phyloP scores from a whole-genome alignment of 2,329 filamentous ascomycete species.

The Bipolaris gigantea region DNA sequence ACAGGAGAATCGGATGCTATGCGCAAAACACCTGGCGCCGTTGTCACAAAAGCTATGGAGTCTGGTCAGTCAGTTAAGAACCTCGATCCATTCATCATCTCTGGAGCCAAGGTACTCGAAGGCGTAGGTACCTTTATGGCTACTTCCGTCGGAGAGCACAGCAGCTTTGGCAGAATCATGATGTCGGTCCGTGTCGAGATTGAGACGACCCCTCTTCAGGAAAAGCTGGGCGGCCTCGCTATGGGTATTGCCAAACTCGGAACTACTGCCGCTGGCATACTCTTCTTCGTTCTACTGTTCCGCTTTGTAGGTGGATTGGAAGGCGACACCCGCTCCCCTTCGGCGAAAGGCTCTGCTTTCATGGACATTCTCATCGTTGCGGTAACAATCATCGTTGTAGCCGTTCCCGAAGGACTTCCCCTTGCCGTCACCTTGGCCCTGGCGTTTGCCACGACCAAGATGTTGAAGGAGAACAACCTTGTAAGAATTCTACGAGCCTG shows the following conservation, averaged over 20 bases:
- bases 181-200: slow-evolving; percentile 58
- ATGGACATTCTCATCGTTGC: slow-evolving; percentile 49
- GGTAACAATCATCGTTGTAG: slow-evolving; percentile 48
- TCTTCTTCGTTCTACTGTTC: slow-evolving; percentile 47
- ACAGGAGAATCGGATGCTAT: slow-evolving; percentile 73
- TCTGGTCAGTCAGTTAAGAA: slow-evolving; percentile 53
- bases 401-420: slow-evolving; percentile 47
- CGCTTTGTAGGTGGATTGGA: slow-evolving; percentile 42
- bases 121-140: slow-evolving; percentile 56
- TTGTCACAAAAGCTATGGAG: slow-evolving; percentile 60
- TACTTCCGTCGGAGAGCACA: slow-evolving; percentile 59
- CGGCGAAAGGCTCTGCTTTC: slow-evolving; percentile 42
- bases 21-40: slow-evolving; percentile 64
- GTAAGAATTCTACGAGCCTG: slow-evolving; percentile 39
- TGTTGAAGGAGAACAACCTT: slow-evolving; percentile 43
- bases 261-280: slow-evolving; percentile 40
- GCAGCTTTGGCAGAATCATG: slow-evolving; percentile 59
- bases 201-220: slow-evolving; percentile 58
- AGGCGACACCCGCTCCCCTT: slow-evolving; percentile 24
- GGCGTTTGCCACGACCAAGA: slow-evolving; percentile 42
- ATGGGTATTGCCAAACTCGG: slow-evolving; percentile 58
- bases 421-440: slow-evolving; percentile 40
- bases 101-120: slow-evolving; percentile 59
- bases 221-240: slow-evolving; percentile 56
- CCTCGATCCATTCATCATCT: slow-evolving; percentile 66